A percentile compares a stretch with the other conserved stretches of the same genome.
These are phyloP conservation scores for Aspergillus japonicus DNA, from an alignment of 2,329 filamentous ascomycete genomes.

Conservation along the genomic window DNA sequence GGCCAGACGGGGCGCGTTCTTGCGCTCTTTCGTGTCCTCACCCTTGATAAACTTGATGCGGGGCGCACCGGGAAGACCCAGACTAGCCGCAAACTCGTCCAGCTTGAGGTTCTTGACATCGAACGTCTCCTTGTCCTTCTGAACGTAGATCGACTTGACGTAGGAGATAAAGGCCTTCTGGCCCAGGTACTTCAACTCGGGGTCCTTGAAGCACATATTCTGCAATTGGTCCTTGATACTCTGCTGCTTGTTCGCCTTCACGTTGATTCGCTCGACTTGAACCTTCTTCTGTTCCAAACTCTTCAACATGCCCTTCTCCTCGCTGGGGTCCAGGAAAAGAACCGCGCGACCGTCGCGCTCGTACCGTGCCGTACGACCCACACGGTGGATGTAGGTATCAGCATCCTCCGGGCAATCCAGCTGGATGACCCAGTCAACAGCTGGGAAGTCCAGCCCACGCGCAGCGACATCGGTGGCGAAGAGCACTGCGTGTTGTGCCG, in stretches of 20 bases:
- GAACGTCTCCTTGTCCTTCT: slow-evolving; percentile 91
- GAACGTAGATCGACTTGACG: slow-evolving; percentile 76
- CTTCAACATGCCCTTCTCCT: slow-evolving; percentile 87
- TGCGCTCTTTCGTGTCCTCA: slow-evolving; percentile 79
- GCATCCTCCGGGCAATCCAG: slow-evolving; percentile 95
- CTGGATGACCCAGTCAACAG: slow-evolving; percentile 98
- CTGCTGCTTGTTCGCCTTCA: slow-evolving; percentile 84
- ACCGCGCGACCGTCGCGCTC: slow-evolving; percentile 84
- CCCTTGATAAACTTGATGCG: slow-evolving; percentile 92
- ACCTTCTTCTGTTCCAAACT: slow-evolving; percentile 86
- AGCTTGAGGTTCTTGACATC: slow-evolving; percentile 78
- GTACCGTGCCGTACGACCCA: slow-evolving; percentile 91
- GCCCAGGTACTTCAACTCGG: slow-evolving; percentile 88
- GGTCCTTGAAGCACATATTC: slow-evolving; percentile 93
- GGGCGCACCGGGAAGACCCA: slow-evolving; percentile 87
- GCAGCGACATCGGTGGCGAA: slow-evolving; percentile 96
- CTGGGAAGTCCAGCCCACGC: slow-evolving; percentile 89
- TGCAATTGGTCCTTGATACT: slow-evolving; percentile 82
- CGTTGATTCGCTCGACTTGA: slow-evolving; percentile 79
- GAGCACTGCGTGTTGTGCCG: slow-evolving; percentile 78
- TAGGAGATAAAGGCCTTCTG: slow-evolving; percentile 97
- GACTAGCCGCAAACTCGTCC: slow-evolving; percentile 78
- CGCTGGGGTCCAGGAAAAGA: slow-evolving; percentile 85
- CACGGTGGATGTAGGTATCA: slow-evolving; percentile 96
- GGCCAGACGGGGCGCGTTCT: slow-evolving; percentile 75